A percentile compares a stretch with the other conserved stretches of the same genome.
phyloP scores from a whole-genome alignment of 805 yeast genomes.

The Pichia sporocuriosa region DNA sequence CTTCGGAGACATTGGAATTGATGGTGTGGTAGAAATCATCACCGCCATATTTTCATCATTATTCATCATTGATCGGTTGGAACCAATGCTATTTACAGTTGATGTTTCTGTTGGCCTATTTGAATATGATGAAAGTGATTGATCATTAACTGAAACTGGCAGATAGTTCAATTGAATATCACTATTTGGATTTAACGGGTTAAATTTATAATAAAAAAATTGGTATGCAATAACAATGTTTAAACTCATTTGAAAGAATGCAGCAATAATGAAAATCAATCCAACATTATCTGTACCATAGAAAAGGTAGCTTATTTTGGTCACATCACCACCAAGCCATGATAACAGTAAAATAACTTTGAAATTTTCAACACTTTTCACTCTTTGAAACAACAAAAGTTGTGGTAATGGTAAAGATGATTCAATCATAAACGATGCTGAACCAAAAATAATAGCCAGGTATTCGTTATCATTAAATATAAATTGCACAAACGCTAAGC shows the following conservation, averaged over 20 bases:
- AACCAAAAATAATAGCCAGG: conserved; percentile 28
- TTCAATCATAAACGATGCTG: conserved; percentile 53
- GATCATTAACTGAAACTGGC: conserved; percentile 1
- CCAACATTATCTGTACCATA: conserved; percentile 72
- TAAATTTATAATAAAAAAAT: conserved; percentile 52
- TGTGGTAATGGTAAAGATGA: conserved; percentile 72
- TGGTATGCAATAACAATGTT: conserved; percentile 71
- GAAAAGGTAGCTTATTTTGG: conserved; percentile 67
- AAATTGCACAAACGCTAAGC: conserved; percentile 18
- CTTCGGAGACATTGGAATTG: too few species aligned
- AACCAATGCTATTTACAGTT: too few species aligned
- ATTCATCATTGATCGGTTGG: too few species aligned
- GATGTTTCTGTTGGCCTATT: neutral
- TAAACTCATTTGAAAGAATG: conserved; percentile 68
- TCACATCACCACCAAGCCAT: conserved; percentile 86
- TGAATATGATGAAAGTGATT: too few species aligned
- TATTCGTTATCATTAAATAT: conserved; percentile 21
- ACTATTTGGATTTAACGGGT: conserved; percentile 1
- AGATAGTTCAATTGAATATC: conserved; percentile 7
- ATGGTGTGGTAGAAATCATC: too few species aligned
- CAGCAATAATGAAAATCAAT: conserved; percentile 58
- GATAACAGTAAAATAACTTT: conserved; percentile 66
- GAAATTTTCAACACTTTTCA: conserved; percentile 71
- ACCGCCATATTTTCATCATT: too few species aligned
- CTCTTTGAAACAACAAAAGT: conserved; percentile 57